Evolutionary conservation across 2,329 filamentous ascomycete species (phyloP).

Genomic region (Sporothrix humicola): DNA sequence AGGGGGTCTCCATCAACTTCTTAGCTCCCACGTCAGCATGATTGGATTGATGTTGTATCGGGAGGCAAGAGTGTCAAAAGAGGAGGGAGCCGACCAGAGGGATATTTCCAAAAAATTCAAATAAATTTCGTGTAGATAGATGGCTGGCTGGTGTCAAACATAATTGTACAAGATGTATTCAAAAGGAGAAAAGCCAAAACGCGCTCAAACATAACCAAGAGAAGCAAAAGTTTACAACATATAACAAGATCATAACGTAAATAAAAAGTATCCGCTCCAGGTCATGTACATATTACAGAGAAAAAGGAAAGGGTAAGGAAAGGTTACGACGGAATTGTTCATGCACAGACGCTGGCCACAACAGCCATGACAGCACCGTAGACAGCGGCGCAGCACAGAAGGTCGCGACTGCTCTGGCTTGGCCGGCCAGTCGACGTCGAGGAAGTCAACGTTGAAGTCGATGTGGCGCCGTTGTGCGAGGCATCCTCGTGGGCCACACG

Average conservation of each 20-base stretch:
- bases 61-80: too few relatives aligned
- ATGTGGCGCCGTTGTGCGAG: not conserved
- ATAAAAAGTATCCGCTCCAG: not conserved
- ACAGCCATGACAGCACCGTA: constrained; percentile 37
- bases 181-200: not conserved
- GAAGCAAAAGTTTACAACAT: not conserved
- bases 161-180: constrained; percentile 12
- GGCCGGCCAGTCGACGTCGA: not conserved
- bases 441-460: too few relatives aligned
- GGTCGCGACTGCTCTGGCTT: constrained; percentile 24
- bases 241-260: not conserved
- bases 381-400: constrained; percentile 33
- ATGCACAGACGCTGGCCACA: constrained; percentile 29
- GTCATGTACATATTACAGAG: not conserved
- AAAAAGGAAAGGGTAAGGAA: too few relatives aligned
- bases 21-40: too few relatives aligned
- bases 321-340: not conserved
- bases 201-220: not conserved
- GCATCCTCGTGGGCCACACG: not conserved
- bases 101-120: too few relatives aligned
- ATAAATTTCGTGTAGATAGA: too few relatives aligned
- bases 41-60: too few relatives aligned
- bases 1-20: too few relatives aligned
- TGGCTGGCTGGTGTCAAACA: not conserved
- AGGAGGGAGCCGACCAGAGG: too few relatives aligned